Conservation (phyloP, 805 yeast genomes). For the Lipomyces kockii region DNA sequence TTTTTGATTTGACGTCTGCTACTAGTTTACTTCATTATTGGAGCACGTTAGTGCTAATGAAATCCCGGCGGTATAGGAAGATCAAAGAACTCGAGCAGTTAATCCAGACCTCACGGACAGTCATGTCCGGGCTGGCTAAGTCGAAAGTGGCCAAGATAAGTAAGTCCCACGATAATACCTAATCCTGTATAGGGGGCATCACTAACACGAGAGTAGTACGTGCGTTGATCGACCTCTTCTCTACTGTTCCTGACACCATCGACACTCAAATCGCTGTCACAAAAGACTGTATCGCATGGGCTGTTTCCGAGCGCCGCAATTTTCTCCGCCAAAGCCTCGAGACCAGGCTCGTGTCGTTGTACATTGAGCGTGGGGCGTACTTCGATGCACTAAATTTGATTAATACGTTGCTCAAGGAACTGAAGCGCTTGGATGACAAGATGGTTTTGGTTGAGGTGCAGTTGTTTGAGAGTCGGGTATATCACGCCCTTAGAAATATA, state of each 20-base stretch:
- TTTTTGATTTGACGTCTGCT: background rate
- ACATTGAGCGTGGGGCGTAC: slow-evolving; percentile 66
- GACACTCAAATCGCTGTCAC: slow-evolving; percentile 76
- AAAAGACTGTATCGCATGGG: slow-evolving; percentile 84
- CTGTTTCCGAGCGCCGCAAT: slow-evolving; percentile 77
- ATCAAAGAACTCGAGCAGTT: slow-evolving; percentile 61
- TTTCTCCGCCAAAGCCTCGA: slow-evolving; percentile 89
- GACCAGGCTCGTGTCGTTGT: slow-evolving; percentile 76
- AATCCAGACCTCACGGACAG: slow-evolving; percentile 67
- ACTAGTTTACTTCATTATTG: background rate
- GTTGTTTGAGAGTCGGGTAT: slow-evolving; percentile 84
- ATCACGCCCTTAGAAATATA: slow-evolving; percentile 86
- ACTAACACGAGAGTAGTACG: slow-evolving; percentile 49
- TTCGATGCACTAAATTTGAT: slow-evolving; percentile 75
- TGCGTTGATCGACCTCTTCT: slow-evolving; percentile 77
- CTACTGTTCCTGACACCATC: slow-evolving; percentile 61
- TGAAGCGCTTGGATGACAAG: slow-evolving; percentile 93
- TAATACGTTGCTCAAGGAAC: slow-evolving; percentile 73
- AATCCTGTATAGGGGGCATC: background rate
- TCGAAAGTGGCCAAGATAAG: slow-evolving; percentile 91
- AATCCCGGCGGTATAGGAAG: slow-evolving; percentile 38
- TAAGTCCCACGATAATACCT: slow-evolving; percentile 13
- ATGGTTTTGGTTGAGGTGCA: slow-evolving; percentile 95
- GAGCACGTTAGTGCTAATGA: background rate
- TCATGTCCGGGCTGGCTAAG: slow-evolving; percentile 83